Percentiles rank a stretch among this genome's conserved stretches.
Conservation (phyloP, 805 yeast genomes). For the Metschnikowia sp. region DNA sequence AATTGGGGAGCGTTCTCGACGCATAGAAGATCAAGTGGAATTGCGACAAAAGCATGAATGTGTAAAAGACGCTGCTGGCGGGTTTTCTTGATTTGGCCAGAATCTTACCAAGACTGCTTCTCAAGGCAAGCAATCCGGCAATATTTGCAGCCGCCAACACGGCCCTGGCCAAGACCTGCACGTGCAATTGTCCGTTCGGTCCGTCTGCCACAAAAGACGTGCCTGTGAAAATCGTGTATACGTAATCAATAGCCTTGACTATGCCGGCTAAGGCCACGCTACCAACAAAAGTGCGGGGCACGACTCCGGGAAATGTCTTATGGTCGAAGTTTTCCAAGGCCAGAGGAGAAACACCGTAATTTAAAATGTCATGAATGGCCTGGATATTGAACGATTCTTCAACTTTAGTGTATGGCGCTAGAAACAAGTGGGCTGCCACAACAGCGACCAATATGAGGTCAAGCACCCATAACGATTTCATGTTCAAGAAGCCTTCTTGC, state of each 20-base stretch:
- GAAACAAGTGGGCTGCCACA: constrained; percentile 46
- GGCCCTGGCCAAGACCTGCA: constrained; percentile 56
- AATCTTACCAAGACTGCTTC: constrained; percentile 31
- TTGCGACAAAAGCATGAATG: constrained; percentile 57
- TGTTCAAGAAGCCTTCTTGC: background rate
- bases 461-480: constrained; percentile 13
- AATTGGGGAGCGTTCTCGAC: constrained; percentile 87
- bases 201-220: constrained; percentile 11
- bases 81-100: constrained; percentile 13
- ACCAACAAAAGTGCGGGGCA: constrained; percentile 82
- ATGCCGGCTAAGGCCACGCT: constrained; percentile 51
- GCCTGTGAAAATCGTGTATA: constrained; percentile 13
- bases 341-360: constrained; percentile 49
- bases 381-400: constrained; percentile 92
- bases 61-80: constrained; percentile 52
- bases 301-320: constrained; percentile 76
- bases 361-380: constrained; percentile 78
- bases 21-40: constrained; percentile 80
- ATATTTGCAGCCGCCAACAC: constrained; percentile 63
- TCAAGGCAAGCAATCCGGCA: constrained; percentile 47
- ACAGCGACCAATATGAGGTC: constrained; percentile 38
- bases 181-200: constrained; percentile 34
- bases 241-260: constrained; percentile 33
- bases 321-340: constrained; percentile 63
- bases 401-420: constrained; percentile 85